Conservation (phyloP, 169 alveolate genomes). For the Cryptosporidium ubiquitum region DNA sequence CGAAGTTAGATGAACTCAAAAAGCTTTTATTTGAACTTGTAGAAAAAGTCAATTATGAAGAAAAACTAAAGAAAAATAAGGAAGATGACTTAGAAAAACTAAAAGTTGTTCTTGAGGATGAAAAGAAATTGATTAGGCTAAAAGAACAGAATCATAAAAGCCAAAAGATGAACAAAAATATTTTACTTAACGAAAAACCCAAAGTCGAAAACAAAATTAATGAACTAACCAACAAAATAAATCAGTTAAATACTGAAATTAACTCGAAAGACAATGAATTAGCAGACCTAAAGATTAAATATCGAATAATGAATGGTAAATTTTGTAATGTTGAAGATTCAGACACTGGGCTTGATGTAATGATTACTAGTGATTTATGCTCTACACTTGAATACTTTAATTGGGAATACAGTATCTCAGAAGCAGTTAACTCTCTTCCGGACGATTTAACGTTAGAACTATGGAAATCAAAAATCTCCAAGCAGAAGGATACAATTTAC, state of each 20-base stretch:
- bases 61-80: not conserved
- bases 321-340: not conserved
- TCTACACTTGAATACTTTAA: slow-evolving; percentile 29
- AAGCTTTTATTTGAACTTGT: not conserved
- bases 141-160: not conserved
- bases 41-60: not conserved
- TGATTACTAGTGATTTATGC: not conserved
- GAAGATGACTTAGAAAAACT: slow-evolving; percentile 13
- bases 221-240: not conserved
- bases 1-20: not conserved
- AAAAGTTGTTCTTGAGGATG: not conserved
- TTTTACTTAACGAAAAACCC: not conserved
- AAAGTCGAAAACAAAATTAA: not conserved
- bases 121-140: not conserved
- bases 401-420: not conserved
- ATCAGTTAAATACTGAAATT: not conserved
- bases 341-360: not conserved
- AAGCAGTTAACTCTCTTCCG: not conserved
- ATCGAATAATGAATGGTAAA: not conserved
- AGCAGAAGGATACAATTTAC: not conserved
- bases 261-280: not conserved
- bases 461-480: slow-evolving; percentile 22
- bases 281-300: not conserved
- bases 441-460: not conserved
- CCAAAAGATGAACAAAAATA: not conserved